Conservation (phyloP, 805 yeast genomes). For the Candida verbasci region DNA sequence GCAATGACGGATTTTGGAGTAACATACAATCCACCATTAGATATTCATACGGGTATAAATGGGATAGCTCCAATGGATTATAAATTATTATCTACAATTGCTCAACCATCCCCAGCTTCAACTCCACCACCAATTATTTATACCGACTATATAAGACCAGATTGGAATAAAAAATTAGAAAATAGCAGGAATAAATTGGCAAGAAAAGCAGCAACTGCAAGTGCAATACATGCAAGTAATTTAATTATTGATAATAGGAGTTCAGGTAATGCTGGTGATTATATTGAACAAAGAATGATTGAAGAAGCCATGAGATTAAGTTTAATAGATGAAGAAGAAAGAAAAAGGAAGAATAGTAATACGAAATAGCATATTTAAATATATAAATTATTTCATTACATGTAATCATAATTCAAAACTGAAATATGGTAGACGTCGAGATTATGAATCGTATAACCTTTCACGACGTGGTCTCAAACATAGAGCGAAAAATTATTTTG, state of each 20-base stretch:
- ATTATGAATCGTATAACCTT: too few relatives aligned
- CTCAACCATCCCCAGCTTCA: background rate
- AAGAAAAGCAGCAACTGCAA: slow-evolving; percentile 88
- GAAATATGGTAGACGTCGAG: too few relatives aligned
- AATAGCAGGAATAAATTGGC: slow-evolving; percentile 76
- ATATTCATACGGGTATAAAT: slow-evolving; percentile 51
- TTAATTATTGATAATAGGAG: slow-evolving; percentile 43
- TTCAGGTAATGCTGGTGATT: slow-evolving; percentile 5
- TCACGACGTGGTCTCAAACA: too few relatives aligned
- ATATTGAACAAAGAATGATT: slow-evolving; percentile 66
- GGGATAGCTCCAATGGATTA: slow-evolving; percentile 49
- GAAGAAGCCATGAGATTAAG: slow-evolving; percentile 79
- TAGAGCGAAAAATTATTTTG: too few relatives aligned
- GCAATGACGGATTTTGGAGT: slow-evolving; percentile 84
- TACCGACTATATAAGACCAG: slow-evolving; percentile 83
- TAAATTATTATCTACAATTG: slow-evolving; percentile 10
- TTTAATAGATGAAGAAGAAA: slow-evolving; percentile 62
- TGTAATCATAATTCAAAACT: too few relatives aligned
- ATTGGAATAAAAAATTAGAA: slow-evolving; percentile 76
- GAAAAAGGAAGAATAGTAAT: slow-evolving; percentile 17
- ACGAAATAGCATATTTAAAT: background rate
- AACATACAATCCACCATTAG: slow-evolving; percentile 62
- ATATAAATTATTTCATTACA: too few relatives aligned
- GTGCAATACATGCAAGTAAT: slow-evolving; percentile 87
- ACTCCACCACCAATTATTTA: slow-evolving; percentile 49